A percentile compares a stretch with the other conserved stretches of the same genome.
Evolutionary conservation across 2,329 filamentous ascomycete species (phyloP).

Genomic region (Claviceps pazoutovae): DNA sequence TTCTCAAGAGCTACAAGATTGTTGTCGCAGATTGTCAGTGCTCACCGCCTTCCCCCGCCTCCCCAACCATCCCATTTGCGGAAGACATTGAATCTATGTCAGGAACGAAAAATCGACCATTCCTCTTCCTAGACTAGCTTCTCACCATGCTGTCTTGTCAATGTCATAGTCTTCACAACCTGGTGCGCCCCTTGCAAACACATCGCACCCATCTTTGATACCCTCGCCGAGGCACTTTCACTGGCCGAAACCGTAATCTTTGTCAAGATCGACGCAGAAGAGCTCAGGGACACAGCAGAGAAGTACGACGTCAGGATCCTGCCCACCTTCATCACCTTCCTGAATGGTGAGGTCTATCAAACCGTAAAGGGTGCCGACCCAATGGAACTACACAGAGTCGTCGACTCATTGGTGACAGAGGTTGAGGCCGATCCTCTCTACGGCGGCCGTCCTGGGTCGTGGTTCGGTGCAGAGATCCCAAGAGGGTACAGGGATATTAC

Average conservation of each 20-base stretch:
- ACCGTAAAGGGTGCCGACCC: slow-evolving; percentile 64
- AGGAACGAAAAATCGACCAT: too few species aligned
- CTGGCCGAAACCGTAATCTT: slow-evolving; percentile 64
- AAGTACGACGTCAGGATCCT: slow-evolving; percentile 63
- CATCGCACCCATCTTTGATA: slow-evolving; percentile 72
- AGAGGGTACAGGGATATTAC: slow-evolving; percentile 76
- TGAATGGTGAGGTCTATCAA: slow-evolving; percentile 51
- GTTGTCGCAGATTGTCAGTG: slow-evolving; percentile 79
- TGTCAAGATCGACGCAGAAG: slow-evolving; percentile 73
- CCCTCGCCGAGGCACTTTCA: slow-evolving; percentile 57
- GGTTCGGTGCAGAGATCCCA: slow-evolving; percentile 63
- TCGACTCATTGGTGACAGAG: slow-evolving; percentile 58
- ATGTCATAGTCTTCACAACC: slow-evolving; percentile 61
- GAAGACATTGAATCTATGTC: too few species aligned
- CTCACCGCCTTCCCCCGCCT: slow-evolving; percentile 10
- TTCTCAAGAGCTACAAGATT: slow-evolving; percentile 60
- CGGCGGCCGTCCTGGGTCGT: slow-evolving; percentile 31
- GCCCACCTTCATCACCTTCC: slow-evolving; percentile 87
- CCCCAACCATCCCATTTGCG: too few species aligned
- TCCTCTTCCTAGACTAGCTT: slow-evolving; percentile 7
- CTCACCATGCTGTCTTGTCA: neutral
- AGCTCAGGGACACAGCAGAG: slow-evolving; percentile 57
- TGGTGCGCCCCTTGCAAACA: slow-evolving; percentile 76
- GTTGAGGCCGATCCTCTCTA: slow-evolving; percentile 26
- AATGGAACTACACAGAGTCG: slow-evolving; percentile 51